Percentiles rank a stretch among this genome's conserved stretches.
These are phyloP conservation scores for Papilionanthe hybrid DNA, from an alignment of 116 monocot species.

Conservation along the genomic window DNA sequence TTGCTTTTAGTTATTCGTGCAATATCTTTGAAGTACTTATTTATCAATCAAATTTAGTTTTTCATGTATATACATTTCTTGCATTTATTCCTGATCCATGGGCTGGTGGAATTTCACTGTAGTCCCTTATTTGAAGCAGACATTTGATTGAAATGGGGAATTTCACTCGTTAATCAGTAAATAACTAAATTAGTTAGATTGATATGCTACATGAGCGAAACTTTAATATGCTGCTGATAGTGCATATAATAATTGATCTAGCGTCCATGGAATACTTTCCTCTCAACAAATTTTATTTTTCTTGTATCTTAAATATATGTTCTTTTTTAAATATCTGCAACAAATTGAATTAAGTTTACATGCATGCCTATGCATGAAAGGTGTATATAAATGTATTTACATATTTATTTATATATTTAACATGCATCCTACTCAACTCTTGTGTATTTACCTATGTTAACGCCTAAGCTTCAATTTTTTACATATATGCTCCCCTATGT, in stretches of 20 bases:
- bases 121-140: no score
- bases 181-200: no score
- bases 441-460: no score
- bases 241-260: neutral
- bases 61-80: neutral
- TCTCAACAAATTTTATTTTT: neutral
- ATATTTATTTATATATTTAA: no score
- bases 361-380: no score
- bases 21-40: neutral
- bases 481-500: no score
- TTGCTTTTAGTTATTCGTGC: neutral
- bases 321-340: neutral
- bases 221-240: constrained; percentile 1
- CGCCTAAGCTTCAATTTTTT: no score
- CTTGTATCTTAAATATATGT: neutral
- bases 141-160: neutral
- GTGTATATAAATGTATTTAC: no score
- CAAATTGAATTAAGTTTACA: neutral
- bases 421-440: no score
- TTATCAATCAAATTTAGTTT: neutral
- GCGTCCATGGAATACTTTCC: neutral
- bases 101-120: neutral
- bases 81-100: neutral
- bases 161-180: no score
- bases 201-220: neutral